Conservation (phyloP, 192 early-diverging fungal genomes). For the Coemansia sp. region DNA sequence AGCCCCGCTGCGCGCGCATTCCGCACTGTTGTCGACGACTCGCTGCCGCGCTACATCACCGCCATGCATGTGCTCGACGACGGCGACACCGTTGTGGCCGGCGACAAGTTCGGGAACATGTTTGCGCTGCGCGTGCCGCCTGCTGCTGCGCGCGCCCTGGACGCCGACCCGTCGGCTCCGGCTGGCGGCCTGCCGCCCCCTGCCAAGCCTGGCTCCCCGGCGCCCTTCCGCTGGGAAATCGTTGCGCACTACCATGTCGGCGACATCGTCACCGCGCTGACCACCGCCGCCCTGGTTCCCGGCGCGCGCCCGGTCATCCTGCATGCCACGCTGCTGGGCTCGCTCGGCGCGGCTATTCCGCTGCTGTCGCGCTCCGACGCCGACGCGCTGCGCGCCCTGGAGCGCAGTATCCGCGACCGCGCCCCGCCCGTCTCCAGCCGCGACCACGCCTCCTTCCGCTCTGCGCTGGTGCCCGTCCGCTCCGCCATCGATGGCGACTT, state of each 20-base stretch:
- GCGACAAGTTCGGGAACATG: slow-evolving; percentile 98
- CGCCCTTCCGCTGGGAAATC: slow-evolving; percentile 64
- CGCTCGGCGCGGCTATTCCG: slow-evolving; percentile 82
- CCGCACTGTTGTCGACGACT: slow-evolving; percentile 91
- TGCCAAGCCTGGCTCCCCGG: slow-evolving; percentile 34
- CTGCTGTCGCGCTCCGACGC: slow-evolving; percentile 59
- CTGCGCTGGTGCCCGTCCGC: slow-evolving; percentile 76
- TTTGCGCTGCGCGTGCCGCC: slow-evolving; percentile 73
- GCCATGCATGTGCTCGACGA: slow-evolving; percentile 72
- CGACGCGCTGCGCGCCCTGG: slow-evolving; percentile 89
- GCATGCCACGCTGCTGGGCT: slow-evolving; percentile 86
- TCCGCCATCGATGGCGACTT: slow-evolving; percentile 86
- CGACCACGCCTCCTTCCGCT: slow-evolving; percentile 86
- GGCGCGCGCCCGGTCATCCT: slow-evolving; percentile 86
- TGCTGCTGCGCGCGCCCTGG: slow-evolving; percentile 68
- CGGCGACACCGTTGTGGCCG: slow-evolving; percentile 89
- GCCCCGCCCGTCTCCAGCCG: slow-evolving; percentile 81
- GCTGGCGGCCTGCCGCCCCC: no score
- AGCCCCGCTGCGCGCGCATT: slow-evolving; percentile 75
- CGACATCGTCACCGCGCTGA: slow-evolving; percentile 82
- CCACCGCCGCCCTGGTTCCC: slow-evolving; percentile 74
- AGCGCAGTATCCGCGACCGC: slow-evolving; percentile 82
- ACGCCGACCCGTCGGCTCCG: slow-evolving; percentile 81
- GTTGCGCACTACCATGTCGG: slow-evolving; percentile 83
- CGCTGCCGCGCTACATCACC: slow-evolving; percentile 84